phyloP scores from a whole-genome alignment of 306 rosid species.

The Sicyos edulis region DNA sequence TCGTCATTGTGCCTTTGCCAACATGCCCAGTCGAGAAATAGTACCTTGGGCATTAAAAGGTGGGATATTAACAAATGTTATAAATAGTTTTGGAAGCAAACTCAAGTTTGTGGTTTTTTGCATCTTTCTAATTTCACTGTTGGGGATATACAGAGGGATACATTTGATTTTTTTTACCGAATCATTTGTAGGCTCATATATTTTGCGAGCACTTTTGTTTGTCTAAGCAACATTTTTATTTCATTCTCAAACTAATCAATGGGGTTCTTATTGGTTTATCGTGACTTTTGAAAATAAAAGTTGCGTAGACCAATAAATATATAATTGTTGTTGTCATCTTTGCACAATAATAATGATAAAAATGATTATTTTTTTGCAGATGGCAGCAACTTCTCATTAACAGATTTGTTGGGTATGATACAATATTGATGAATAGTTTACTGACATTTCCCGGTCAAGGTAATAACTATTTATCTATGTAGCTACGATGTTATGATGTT shows the following conservation, averaged over 20 bases:
- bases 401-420: conserved; percentile 97
- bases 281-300: not conserved
- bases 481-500: not conserved
- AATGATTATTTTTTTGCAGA: conserved; percentile 42
- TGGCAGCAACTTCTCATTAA: conserved; percentile 97
- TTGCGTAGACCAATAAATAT: not conserved
- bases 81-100: no score
- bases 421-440: conserved; percentile 92
- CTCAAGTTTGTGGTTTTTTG: not conserved
- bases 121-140: not conserved
- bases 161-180: no score
- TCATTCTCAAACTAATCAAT: not conserved
- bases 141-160: not conserved
- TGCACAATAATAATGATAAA: not conserved
- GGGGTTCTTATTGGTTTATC: not conserved
- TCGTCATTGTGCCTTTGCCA: not conserved
- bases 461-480: conserved; percentile 24
- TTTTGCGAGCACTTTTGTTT: no score
- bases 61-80: no score
- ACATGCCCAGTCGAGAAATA: conserved; percentile 2
- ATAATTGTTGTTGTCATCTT: not conserved
- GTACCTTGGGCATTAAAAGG: not conserved
- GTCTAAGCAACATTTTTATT: not conserved
- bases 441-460: conserved; percentile 95
- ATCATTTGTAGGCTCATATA: no score